Conservation (phyloP, 768 basidiomycete genomes). For the Russula ochroleuca region DNA sequence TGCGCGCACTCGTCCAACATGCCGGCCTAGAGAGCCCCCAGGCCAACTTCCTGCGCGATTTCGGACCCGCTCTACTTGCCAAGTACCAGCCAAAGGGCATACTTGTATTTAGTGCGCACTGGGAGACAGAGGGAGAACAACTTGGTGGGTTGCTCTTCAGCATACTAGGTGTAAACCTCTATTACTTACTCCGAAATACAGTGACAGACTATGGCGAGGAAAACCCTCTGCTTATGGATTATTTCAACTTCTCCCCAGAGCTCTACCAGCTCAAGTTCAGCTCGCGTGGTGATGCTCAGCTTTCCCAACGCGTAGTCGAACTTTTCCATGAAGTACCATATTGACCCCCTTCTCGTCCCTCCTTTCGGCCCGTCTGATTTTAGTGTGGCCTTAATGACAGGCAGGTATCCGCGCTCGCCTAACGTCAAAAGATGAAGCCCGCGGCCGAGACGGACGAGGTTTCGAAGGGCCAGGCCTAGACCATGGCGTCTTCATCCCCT, state of each 20-base stretch:
- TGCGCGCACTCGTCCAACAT: slow-evolving; percentile 23
- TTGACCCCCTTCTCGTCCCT: background rate
- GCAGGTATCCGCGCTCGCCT: slow-evolving; percentile 52
- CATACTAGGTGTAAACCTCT: background rate
- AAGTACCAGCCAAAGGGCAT: slow-evolving; percentile 79
- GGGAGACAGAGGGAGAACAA: slow-evolving; percentile 61
- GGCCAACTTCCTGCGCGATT: slow-evolving; percentile 55
- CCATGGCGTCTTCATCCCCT: slow-evolving; percentile 79
- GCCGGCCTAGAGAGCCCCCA: slow-evolving; percentile 53
- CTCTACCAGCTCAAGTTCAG: slow-evolving; percentile 64
- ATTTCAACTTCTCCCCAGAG: slow-evolving; percentile 59
- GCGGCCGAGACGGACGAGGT: slow-evolving; percentile 64
- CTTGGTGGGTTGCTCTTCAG: slow-evolving; percentile 42
- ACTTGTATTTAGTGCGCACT: slow-evolving; percentile 79
- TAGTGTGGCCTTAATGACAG: slow-evolving; percentile 32
- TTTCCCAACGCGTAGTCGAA: slow-evolving; percentile 58
- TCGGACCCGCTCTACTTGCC: slow-evolving; percentile 57
- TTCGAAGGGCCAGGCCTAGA: slow-evolving; percentile 63
- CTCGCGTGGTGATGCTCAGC: slow-evolving; percentile 54
- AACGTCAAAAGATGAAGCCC: slow-evolving; percentile 45
- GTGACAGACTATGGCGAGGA: slow-evolving; percentile 76
- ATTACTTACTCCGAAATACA: slow-evolving; percentile 29
- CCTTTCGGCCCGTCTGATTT: background rate
- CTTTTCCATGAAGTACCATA: slow-evolving; percentile 48
- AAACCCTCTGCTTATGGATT: slow-evolving; percentile 73